Evolutionary conservation across 169 alveolate genomes (phyloP), one percentile per base, ranked within the genome.

Genomic region (Plasmodium vivax): DNA sequence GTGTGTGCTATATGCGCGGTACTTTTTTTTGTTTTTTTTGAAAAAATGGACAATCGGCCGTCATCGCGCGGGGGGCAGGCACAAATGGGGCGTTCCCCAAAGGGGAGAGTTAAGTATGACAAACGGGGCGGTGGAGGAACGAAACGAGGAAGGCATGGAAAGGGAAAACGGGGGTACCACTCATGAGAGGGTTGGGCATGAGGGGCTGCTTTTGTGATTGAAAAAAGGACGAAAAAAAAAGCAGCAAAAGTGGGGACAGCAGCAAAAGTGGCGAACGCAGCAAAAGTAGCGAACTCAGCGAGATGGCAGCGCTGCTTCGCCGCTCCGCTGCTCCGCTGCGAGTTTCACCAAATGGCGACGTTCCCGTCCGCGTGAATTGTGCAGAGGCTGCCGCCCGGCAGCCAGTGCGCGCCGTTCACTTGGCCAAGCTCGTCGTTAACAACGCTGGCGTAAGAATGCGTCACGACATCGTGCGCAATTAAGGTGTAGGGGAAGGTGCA

Each of bases 311-410:
- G 27, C 27, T 23, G 27, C 27, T 23, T 23, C 27, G 27, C 27
- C 27, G 27, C 27, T 23, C 27, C 27, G 27, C 27, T 23, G 27
- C 27, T 23, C 27, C 27, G 27, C 5, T 47, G 23, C 23, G 27
- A 36, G 19, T 19, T 34, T 62, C 34, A 43, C 84, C 83, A 47
- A 41, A 54, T 84, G 38, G 92, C 75, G 7, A 84, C 43, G 54
- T 84, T 68, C 51, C 82, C 84, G 27, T 72, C 34, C 16, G 27
- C 23, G 16, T 84, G 92, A 30, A 71, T 23, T 34, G 92, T 73
- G 73, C 73, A 84, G 19, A 54, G 51, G 30, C 45, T 84, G 9
- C 75, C 84, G 19, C 54, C 47, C 54, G 54, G 56, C 36, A 71
- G 30, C 16, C 56, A 83, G 32, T 83, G 43, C n/a, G 83, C 51